These are phyloP conservation scores for Aristolochia contorta DNA, from an alignment of 164 flowering plant genomes.

Conservation along the genomic window DNA sequence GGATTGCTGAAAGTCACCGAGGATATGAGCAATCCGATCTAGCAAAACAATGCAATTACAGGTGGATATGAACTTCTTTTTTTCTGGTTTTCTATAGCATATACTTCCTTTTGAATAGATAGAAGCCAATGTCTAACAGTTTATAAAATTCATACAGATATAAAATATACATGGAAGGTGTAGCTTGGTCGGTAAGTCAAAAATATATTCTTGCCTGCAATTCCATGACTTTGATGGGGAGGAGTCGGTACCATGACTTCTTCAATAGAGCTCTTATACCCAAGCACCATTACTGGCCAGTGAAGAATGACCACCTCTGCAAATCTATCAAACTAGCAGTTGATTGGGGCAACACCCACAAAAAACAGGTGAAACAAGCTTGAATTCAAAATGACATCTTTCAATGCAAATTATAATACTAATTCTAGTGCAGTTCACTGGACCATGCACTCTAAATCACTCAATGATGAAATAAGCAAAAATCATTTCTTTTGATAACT, in stretches of 20 bases:
- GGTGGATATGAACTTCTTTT: conserved; percentile 13
- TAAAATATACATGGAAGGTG: conserved; percentile 59
- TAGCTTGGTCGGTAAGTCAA: conserved; percentile 65
- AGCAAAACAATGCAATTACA: conserved; percentile 46
- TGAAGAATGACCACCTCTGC: conserved; percentile 30
- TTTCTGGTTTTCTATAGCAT: neutral
- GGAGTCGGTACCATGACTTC: conserved; percentile 50
- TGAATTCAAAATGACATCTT: neutral
- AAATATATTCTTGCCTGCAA: conserved; percentile 67
- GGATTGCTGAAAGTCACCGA: conserved; percentile 26
- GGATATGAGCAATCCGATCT: conserved; percentile 39
- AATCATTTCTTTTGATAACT: too few relatives aligned
- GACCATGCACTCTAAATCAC: neutral
- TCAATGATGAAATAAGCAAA: too few relatives aligned
- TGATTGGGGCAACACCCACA: conserved; percentile 60
- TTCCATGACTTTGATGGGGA: conserved; percentile 34
- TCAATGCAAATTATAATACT: neutral
- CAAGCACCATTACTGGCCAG: conserved; percentile 63
- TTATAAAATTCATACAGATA: conserved; percentile 22
- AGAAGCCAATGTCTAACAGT: too few relatives aligned
- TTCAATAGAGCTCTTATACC: conserved; percentile 50
- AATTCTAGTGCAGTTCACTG: neutral
- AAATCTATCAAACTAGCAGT: conserved; percentile 51
- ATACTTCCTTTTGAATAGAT: neutral
- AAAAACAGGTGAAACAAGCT: conserved; percentile 25